Evolutionary conservation across 257 asterid genomes (phyloP).

Genomic region (Solanum bulbocastanum): DNA sequence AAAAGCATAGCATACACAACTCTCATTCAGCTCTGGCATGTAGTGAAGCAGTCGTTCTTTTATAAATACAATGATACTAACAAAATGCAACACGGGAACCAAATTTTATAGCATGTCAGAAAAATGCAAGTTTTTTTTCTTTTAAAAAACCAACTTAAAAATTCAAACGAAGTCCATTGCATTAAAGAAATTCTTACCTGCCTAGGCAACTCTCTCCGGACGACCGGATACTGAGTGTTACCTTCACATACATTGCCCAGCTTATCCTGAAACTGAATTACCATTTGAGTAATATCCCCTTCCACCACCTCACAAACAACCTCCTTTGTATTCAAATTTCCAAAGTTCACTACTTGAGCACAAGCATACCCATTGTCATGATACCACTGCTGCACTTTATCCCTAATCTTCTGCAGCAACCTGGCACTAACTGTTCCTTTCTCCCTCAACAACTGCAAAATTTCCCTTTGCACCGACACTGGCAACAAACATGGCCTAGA

Average conservation of each 20-base stretch:
- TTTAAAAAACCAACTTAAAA: neutral
- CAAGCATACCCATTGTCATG: constrained; percentile 89
- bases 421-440: constrained; percentile 82
- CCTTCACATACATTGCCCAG: constrained; percentile 93
- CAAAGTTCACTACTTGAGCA: constrained; percentile 93
- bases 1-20: neutral
- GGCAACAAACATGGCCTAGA: constrained; percentile 90
- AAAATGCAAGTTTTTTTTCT: neutral
- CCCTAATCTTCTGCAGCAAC: constrained; percentile 90
- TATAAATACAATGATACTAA: neutral
- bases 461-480: constrained; percentile 53
- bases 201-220: constrained; percentile 78
- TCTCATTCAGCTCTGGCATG: neutral
- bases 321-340: constrained; percentile 85
- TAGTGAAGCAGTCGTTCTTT: neutral
- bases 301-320: constrained; percentile 99
- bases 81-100: neutral
- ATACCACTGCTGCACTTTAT: constrained; percentile 91
- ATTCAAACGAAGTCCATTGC: neutral
- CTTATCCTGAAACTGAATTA: constrained; percentile 90
- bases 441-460: constrained; percentile 57
- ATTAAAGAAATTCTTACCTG: constrained; percentile 31
- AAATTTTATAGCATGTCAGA: neutral
- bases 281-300: constrained; percentile 89
- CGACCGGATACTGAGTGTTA: constrained; percentile 68